Evolutionary conservation across 129 eudicot species (phyloP).

Genomic region (Flaveria trinervia): DNA sequence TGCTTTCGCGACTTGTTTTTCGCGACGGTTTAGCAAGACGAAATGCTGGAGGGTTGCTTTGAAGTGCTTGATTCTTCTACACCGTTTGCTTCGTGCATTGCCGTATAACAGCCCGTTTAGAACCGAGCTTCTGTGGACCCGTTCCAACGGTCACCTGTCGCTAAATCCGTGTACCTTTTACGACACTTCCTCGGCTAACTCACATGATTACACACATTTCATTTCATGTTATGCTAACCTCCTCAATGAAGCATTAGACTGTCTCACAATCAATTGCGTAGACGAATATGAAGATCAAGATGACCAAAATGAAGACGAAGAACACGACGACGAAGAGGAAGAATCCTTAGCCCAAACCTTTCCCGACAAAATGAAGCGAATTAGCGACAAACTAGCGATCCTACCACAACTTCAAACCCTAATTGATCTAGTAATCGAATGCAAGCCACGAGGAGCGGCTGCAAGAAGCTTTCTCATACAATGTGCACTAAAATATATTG

Average conservation of each 20-base stretch:
- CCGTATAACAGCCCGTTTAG: constrained; percentile 49
- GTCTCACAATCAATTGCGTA: constrained; percentile 22
- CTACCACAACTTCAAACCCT: constrained; percentile 63
- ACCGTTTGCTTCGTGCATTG: constrained; percentile 57
- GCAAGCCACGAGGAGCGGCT: constrained; percentile 58
- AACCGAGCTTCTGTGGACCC: constrained; percentile 53
- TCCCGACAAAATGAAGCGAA: constrained; percentile 37
- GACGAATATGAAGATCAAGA: constrained; percentile 3
- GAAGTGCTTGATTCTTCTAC: constrained; percentile 70
- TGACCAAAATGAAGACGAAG: constrained; percentile 10
- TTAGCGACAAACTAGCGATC: constrained; percentile 37
- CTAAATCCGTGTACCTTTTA: constrained; percentile 65
- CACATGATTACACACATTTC: constrained; percentile 59
- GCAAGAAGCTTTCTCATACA: constrained; percentile 55
- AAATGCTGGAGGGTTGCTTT: constrained; percentile 69
- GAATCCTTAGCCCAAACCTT: constrained; percentile 2
- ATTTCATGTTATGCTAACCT: constrained; percentile 58
- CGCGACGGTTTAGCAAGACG: constrained; percentile 54
- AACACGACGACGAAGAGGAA: constrained; percentile 5
- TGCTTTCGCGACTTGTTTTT: constrained; percentile 46
- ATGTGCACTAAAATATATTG: constrained; percentile 50
- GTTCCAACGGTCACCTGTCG: constrained; percentile 44
- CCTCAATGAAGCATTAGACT: constrained; percentile 60
- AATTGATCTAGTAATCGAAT: constrained; percentile 59
- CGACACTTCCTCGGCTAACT: constrained; percentile 53